Base-by-base conservation (phyloP, 2,329 filamentous ascomycete species). In the Aspergillus cejpii region DNA sequence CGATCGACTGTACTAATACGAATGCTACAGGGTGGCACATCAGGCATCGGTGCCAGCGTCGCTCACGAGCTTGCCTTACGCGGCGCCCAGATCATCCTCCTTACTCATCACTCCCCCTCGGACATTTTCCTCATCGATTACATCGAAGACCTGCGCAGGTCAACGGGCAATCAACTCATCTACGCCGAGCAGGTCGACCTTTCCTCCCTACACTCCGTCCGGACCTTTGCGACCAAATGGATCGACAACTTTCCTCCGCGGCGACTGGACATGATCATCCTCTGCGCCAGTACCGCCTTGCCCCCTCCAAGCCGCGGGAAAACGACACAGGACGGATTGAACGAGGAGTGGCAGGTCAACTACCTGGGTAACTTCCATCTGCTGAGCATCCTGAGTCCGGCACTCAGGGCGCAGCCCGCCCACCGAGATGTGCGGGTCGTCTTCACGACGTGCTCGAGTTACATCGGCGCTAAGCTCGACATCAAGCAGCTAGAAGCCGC, bases 171-270 rank as follows among this genome's bases (percentile, higher is more conserved):
- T 69, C 76, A 90, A 47, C 76, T 98, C 60, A 87, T 98, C 56
- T 97, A 94, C 59, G 89, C 92, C 48, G 92, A 98, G 67, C 87
- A 95, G 68, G 88, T 95, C 57, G 89, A 98, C 62, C 79, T 98
- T 21, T 72, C 84, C 10, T 91, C 85, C 12, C 74, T 98, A n/a
- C 81, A 95, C 65, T 94, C 87, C 65, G 84, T 98, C 57, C 85
- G 92, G 29, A 77, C 83, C 51, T 98, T 98, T 64, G 92, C 92
- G 10, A 98, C 92, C 0, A 91, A 88, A 72, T 98, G 94, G 91
- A 88, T 98, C 54, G 91, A 98, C 66, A 97, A 96, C 65, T 80
- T 86, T 17, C 91, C 92, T 2, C 87, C 90, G 6, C 78, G 94
- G 45, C 77, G 94, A 38, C 73, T 98, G 5, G 92, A 98, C 65